phyloP scores from a whole-genome alignment of 768 basidiomycete species.

The Aureoboletus auriporus region DNA sequence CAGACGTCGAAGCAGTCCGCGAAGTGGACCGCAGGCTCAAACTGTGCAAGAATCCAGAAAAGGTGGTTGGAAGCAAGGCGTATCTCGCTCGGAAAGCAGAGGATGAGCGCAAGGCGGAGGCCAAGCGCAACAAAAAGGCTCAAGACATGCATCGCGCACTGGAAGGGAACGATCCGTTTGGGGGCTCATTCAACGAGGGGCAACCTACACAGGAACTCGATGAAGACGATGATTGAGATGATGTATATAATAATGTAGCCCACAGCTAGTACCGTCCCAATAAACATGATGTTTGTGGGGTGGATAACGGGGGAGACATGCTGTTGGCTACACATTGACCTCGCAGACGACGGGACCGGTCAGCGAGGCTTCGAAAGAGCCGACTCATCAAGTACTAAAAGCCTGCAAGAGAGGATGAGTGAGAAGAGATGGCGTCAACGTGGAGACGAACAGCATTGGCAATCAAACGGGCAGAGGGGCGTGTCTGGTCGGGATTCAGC shows the following conservation, averaged over 20 bases:
- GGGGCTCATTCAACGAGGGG: slow-evolving; percentile 44
- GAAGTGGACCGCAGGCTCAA: slow-evolving; percentile 85
- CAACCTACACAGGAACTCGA: slow-evolving; percentile 35
- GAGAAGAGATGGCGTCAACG: not conserved
- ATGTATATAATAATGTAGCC: slow-evolving; percentile 22
- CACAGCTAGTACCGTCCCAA: slow-evolving; percentile 16
- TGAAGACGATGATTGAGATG: slow-evolving; percentile 45
- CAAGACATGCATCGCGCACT: slow-evolving; percentile 41
- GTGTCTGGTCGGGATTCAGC: slow-evolving; percentile 52
- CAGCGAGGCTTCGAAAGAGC: slow-evolving; percentile 59
- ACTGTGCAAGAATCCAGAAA: slow-evolving; percentile 94
- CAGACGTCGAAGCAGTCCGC: slow-evolving; percentile 81
- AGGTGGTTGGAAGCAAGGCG: slow-evolving; percentile 84
- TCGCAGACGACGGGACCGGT: slow-evolving; percentile 40
- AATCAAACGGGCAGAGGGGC: slow-evolving; percentile 83
- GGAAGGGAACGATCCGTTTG: slow-evolving; percentile 68
- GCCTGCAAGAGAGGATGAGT: slow-evolving; percentile 14
- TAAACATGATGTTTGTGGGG: slow-evolving; percentile 22
- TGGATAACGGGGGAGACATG: slow-evolving; percentile 16
- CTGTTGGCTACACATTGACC: slow-evolving; percentile 67
- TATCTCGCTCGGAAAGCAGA: slow-evolving; percentile 70
- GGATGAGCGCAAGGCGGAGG: slow-evolving; percentile 64
- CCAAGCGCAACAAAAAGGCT: slow-evolving; percentile 65
- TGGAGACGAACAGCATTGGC: slow-evolving; percentile 72
- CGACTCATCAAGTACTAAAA: slow-evolving; percentile 26